phyloP scores from a whole-genome alignment of 2,329 filamentous ascomycete species.

The Monosporascus sp. region DNA sequence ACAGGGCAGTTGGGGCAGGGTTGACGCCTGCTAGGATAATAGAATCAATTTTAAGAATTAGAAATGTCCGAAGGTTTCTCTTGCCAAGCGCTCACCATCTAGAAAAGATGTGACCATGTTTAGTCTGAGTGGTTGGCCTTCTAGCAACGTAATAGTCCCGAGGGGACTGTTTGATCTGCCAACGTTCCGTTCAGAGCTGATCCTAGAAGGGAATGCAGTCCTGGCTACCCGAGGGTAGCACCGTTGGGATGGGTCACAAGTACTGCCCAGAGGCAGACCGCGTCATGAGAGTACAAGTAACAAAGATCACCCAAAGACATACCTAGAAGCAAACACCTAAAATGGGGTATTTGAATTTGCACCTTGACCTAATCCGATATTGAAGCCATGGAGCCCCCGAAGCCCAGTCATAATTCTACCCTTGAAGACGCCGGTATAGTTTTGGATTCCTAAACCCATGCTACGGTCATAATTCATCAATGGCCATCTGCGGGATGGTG shows the following conservation, averaged over 20 bases:
- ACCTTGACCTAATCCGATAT: conserved; percentile 16
- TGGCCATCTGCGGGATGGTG: conserved; percentile 2
- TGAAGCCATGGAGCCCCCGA: conserved; percentile 8
- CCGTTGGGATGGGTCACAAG: conserved; percentile 50
- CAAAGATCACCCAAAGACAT: conserved; percentile 13
- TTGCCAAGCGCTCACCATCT: conserved; percentile 29
- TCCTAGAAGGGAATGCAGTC: conserved; percentile 60
- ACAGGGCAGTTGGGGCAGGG: too few relatives aligned
- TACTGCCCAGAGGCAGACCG: conserved; percentile 10
- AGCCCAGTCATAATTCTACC: conserved; percentile 5
- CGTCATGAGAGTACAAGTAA: conserved; percentile 3
- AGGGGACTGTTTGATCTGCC: conserved; percentile 50
- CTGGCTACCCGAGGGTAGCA: conserved; percentile 72
- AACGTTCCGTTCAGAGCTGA: conserved; percentile 78
- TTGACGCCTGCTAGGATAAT: too few relatives aligned
- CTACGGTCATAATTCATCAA: conserved; percentile 18
- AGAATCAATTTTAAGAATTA: neutral
- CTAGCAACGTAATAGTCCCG: conserved; percentile 23
- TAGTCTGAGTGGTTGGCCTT: conserved; percentile 27
- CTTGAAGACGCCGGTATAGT: conserved; percentile 16
- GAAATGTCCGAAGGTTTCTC: conserved; percentile 32
- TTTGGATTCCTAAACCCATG: conserved; percentile 13
- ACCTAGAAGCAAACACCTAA: conserved; percentile 16
- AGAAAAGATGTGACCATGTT: conserved; percentile 15
- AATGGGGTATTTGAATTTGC: conserved; percentile 21